Percentiles rank a stretch among this genome's conserved stretches.
Conservation (phyloP, 1,139 yeast species). For the Blastobotrys apis region DNA sequence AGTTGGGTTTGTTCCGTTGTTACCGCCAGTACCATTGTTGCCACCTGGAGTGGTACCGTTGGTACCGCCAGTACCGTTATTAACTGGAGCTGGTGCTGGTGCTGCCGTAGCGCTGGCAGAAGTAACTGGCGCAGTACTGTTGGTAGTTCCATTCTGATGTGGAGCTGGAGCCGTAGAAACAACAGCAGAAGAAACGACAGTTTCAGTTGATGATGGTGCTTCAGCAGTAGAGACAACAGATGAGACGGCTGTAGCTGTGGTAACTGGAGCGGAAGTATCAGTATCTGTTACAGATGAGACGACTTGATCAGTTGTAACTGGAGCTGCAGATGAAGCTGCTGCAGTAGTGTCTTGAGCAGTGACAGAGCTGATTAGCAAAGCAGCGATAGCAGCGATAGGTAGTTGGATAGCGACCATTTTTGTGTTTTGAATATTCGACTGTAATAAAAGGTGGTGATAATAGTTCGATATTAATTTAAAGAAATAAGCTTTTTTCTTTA, state of each 20-base stretch:
- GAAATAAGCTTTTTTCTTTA: no score
- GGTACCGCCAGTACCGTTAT: not conserved
- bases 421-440: no score
- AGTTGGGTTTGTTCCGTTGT: not conserved
- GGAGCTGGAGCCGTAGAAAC: constrained; percentile 3
- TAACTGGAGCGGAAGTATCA: constrained; percentile 12
- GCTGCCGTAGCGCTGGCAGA: not conserved
- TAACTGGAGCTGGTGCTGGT: not conserved
- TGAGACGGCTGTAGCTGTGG: constrained; percentile 7
- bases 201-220: constrained; percentile 1
- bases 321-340: constrained; percentile 12
- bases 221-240: constrained; percentile 10
- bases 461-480: no score
- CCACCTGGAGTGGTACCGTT: constrained; percentile 2
- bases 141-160: not conserved
- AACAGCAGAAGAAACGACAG: constrained; percentile 2
- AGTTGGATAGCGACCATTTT: no score
- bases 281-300: constrained; percentile 4
- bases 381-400: no score
- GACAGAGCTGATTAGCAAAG: no score
- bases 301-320: constrained; percentile 13
- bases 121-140: not conserved
- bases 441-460: no score
- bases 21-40: constrained; percentile 2
- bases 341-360: constrained; percentile 14